Percentiles rank a stretch among this genome's conserved stretches.
phyloP scores from a whole-genome alignment of 225 moss, liverwort and hornwort species.

The Physcomitrellopsis africana region DNA sequence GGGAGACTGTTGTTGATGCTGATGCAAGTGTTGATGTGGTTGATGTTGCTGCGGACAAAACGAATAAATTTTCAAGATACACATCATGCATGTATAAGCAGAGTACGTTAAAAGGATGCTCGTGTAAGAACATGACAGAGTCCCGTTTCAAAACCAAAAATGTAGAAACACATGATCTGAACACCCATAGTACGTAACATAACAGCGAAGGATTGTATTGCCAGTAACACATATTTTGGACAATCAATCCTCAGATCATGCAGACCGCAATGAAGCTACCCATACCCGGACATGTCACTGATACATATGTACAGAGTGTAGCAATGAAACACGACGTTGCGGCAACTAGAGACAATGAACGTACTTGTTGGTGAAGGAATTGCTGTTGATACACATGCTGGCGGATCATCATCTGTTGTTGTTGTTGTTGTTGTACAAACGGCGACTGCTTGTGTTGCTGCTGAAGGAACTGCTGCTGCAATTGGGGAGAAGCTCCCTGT shows the following conservation, averaged over 20 bases:
- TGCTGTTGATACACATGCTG: constrained; percentile 34
- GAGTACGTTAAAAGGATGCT: not conserved
- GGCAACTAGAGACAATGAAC: constrained; percentile 9
- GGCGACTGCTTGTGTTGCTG: constrained; percentile 48
- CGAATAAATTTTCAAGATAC: not conserved
- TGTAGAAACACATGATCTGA: too few relatives aligned
- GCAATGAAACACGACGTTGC: not conserved
- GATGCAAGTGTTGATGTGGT: constrained; percentile 30
- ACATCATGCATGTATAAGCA: not conserved
- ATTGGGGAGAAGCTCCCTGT: constrained; percentile 42
- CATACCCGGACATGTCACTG: too few relatives aligned
- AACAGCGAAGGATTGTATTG: too few relatives aligned
- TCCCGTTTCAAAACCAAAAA: too few relatives aligned
- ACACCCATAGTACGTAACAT: too few relatives aligned
- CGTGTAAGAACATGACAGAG: too few relatives aligned
- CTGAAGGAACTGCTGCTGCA: constrained; percentile 41
- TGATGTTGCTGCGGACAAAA: constrained; percentile 25
- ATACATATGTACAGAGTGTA: too few relatives aligned
- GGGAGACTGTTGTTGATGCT: constrained; percentile 36
- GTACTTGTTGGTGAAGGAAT: constrained; percentile 47
- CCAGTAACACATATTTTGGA: too few relatives aligned
- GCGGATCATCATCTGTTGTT: constrained; percentile 38
- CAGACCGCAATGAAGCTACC: too few relatives aligned
- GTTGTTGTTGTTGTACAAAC: constrained; percentile 23
- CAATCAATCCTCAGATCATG: too few relatives aligned